Evolutionary conservation across 108 stramenopile genomes (phyloP), one percentile per base, ranked within the genome.

Genomic region (Stephanodiscus minutulus): DNA sequence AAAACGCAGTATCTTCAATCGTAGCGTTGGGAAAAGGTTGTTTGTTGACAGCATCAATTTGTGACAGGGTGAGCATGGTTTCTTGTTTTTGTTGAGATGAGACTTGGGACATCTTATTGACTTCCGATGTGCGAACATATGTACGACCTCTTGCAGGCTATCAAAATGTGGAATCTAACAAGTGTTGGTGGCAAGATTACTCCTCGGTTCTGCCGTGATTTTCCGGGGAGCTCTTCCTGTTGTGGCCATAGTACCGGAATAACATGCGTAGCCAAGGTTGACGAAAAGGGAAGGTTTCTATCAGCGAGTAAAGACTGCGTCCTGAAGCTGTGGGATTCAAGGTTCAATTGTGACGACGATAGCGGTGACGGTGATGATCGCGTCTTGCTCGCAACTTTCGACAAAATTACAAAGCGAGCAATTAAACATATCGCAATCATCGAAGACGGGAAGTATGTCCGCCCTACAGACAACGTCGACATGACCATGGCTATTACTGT

Each of bases 91-190:
- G 13, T 44, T 44, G 13, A 44, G 12, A 44, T 44, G 13, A 1
- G 12, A 44, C 15, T 44, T 44, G 13, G 31, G 31, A 5, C 5
- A 5, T 33, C 31, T 33, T 33, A 33, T 33, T 5, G 31, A 33
- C 31, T 33, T 33, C 31, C 31, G 13, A 13, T 1, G 2, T 44
- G 2, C 12, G 0, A 44, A 11, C 43, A 15, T 3, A 44, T 17
- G 43, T 44, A 13, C 43, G 43, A 44, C 13, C 10, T 39, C 11
- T 44, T 13, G 3, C 43, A 44, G 43, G 43, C 54, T 39, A 78
- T 78, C 36, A 78, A 78, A 57, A 71, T 78, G 70, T 78, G 77
- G 77, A 78, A 64, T 48, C 53, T 68, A 21, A 41, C 57, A 28
- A 57, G 58, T 47, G 57, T 37, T 24, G 54, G 20, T 59, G 55